phyloP scores from a whole-genome alignment of 2,329 filamentous ascomycete genomes.

The Byssochlamys sp. region DNA sequence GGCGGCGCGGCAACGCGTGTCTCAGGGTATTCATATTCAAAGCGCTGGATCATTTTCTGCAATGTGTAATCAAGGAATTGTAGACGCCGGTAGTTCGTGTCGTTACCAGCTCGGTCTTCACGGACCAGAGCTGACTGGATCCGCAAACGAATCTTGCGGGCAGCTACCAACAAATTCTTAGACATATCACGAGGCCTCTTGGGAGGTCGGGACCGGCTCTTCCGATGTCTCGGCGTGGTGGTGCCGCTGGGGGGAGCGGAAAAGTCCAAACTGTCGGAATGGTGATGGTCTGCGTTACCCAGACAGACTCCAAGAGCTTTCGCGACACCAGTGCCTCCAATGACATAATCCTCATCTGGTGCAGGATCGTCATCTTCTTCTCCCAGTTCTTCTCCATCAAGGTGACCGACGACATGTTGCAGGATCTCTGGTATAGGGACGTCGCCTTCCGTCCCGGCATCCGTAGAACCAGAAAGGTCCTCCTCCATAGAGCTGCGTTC shows the following conservation, averaged over 20 bases:
- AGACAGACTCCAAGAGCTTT: slow-evolving; percentile 87
- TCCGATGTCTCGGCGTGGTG: slow-evolving; percentile 45
- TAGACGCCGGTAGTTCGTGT: slow-evolving; percentile 67
- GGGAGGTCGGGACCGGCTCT: slow-evolving; percentile 37
- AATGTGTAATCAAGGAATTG: slow-evolving; percentile 82
- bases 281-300: slow-evolving; percentile 62
- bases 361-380: slow-evolving; percentile 58
- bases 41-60: slow-evolving; percentile 82
- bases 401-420: slow-evolving; percentile 73
- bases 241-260: slow-evolving; percentile 42
- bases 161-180: slow-evolving; percentile 75
- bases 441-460: slow-evolving; percentile 34
- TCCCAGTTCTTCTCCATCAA: slow-evolving; percentile 40
- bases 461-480: slow-evolving; percentile 37
- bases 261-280: slow-evolving; percentile 19
- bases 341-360: slow-evolving; percentile 87
- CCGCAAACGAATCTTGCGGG: slow-evolving; percentile 74
- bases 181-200: slow-evolving; percentile 82
- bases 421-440: slow-evolving; percentile 72
- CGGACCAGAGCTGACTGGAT: slow-evolving; percentile 74
- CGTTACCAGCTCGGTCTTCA: slow-evolving; percentile 61
- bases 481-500: slow-evolving; percentile 64
- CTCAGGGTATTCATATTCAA: slow-evolving; percentile 92
- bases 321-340: slow-evolving; percentile 87
- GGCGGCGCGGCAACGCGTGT: slow-evolving; percentile 48